Conservation (phyloP, 306 rosid genomes). For the Sesbania bispinosa region DNA sequence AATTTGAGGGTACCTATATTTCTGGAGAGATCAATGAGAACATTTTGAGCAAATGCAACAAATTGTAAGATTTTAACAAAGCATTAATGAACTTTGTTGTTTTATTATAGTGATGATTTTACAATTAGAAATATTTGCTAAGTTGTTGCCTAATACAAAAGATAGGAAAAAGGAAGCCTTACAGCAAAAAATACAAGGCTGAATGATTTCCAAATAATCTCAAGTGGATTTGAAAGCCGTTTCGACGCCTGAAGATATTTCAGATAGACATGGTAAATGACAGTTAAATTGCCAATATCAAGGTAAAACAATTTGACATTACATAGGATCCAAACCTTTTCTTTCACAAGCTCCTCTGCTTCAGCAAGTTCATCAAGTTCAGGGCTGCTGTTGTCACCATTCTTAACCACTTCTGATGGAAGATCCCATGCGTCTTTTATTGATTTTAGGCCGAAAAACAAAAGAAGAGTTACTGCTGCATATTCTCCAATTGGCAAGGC, state of each 20-base stretch:
- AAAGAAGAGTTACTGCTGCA: constrained; percentile 90
- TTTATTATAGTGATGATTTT: constrained; percentile 8
- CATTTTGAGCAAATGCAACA: background rate
- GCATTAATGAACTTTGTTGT: background rate
- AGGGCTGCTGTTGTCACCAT: constrained; percentile 49
- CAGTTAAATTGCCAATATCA: constrained; percentile 4
- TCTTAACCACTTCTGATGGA: constrained; percentile 55
- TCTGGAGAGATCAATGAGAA: background rate
- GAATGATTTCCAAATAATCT: constrained; percentile 91
- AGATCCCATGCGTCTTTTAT: constrained; percentile 97
- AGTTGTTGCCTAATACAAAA: background rate
- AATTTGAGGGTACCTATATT: background rate
- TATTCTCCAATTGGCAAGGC: constrained; percentile 98
- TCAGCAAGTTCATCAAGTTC: constrained; percentile 83
- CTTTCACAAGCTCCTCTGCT: constrained; percentile 95
- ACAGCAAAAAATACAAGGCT: constrained; percentile 96
- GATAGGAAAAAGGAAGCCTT: constrained; percentile 34
- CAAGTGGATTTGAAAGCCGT: constrained; percentile 79
- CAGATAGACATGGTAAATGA: background rate
- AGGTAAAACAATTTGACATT: constrained; percentile 19
- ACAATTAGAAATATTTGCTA: constrained; percentile 2
- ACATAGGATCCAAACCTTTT: constrained; percentile 62
- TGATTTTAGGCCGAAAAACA: constrained; percentile 88
- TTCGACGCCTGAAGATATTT: constrained; percentile 50
- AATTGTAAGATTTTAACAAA: constrained; percentile 18